Conservation (phyloP, 2,329 filamentous ascomycete genomes). For the Coniochaeta sp. region DNA sequence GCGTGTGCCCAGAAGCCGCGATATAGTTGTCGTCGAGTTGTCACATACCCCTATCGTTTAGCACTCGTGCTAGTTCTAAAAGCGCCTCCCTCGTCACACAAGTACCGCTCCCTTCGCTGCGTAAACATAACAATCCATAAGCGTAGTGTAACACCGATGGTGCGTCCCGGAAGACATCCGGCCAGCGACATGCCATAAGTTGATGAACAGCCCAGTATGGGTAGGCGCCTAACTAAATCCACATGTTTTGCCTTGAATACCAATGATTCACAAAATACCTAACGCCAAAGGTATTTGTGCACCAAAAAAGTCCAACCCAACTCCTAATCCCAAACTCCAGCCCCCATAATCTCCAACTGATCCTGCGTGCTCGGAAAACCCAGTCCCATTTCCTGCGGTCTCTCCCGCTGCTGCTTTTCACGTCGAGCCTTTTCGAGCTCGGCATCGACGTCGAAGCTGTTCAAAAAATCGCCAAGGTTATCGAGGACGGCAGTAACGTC, state of each 20-base stretch:
- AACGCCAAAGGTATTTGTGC: neutral
- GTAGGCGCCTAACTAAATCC: too few relatives aligned
- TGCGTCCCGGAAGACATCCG: neutral
- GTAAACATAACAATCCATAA: neutral
- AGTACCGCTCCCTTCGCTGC: neutral
- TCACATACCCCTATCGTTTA: too few relatives aligned
- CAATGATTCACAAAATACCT: neutral
- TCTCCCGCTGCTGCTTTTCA: conserved; percentile 4
- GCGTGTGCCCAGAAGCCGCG: too few relatives aligned
- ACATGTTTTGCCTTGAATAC: too few relatives aligned
- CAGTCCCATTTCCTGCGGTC: neutral
- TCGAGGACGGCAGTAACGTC: conserved; percentile 37
- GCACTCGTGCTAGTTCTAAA: too few relatives aligned
- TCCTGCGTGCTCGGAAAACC: neutral
- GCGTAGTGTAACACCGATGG: too few relatives aligned
- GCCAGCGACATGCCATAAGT: neutral
- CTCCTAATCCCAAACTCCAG: neutral
- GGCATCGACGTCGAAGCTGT: conserved; percentile 26
- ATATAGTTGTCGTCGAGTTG: too few relatives aligned
- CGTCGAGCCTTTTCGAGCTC: conserved; percentile 25
- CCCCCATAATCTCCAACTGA: conserved; percentile 4
- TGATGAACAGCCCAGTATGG: neutral
- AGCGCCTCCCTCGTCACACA: neutral
- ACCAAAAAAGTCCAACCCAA: neutral
- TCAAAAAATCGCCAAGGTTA: conserved; percentile 37